phyloP scores from a whole-genome alignment of 371 early-diverging fungal species.

The Syncephalastrum sp. region DNA sequence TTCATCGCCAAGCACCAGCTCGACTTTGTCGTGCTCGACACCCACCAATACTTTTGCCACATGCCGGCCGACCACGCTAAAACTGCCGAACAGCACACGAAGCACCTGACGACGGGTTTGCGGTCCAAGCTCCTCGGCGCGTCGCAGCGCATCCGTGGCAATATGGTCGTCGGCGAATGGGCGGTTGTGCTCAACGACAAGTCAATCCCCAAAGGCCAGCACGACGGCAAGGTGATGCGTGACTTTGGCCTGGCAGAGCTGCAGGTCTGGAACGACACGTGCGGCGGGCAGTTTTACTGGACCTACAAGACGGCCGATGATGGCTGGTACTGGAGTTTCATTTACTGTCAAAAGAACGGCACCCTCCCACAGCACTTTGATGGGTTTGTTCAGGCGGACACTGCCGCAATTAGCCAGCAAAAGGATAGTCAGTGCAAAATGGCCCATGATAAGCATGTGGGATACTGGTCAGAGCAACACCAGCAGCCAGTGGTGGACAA shows the following conservation, averaged over 20 bases:
- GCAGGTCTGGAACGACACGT: slow-evolving; percentile 16
- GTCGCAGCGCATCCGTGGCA: slow-evolving; percentile 15
- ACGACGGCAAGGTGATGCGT: slow-evolving; percentile 22
- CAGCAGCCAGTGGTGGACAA: slow-evolving; percentile 6
- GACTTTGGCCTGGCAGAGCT: slow-evolving; percentile 19
- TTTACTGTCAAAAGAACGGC: slow-evolving; percentile 24
- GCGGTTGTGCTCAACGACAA: slow-evolving; percentile 23
- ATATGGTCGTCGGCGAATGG: slow-evolving; percentile 32
- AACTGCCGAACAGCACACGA: slow-evolving; percentile 20
- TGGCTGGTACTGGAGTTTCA: slow-evolving; percentile 28
- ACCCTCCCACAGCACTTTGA: slow-evolving; percentile 9
- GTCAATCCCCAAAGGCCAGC: slow-evolving; percentile 16
- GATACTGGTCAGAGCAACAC: slow-evolving; percentile 10
- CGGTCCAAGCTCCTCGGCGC: slow-evolving; percentile 5
- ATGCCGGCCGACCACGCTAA: slow-evolving; percentile 20
- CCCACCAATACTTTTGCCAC: slow-evolving; percentile 34
- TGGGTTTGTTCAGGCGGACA: slow-evolving; percentile 4
- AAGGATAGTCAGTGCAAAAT: neutral
- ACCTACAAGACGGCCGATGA: slow-evolving; percentile 33
- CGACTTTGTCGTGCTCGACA: slow-evolving; percentile 27
- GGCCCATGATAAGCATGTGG: slow-evolving; percentile 9
- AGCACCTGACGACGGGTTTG: slow-evolving; percentile 12
- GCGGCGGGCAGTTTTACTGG: slow-evolving; percentile 32
- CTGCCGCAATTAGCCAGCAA: neutral
- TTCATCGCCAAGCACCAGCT: slow-evolving; percentile 12